Evolutionary conservation across 2,329 filamentous ascomycete genomes (phyloP).

Genomic region (Scedosporium apiospermum): DNA sequence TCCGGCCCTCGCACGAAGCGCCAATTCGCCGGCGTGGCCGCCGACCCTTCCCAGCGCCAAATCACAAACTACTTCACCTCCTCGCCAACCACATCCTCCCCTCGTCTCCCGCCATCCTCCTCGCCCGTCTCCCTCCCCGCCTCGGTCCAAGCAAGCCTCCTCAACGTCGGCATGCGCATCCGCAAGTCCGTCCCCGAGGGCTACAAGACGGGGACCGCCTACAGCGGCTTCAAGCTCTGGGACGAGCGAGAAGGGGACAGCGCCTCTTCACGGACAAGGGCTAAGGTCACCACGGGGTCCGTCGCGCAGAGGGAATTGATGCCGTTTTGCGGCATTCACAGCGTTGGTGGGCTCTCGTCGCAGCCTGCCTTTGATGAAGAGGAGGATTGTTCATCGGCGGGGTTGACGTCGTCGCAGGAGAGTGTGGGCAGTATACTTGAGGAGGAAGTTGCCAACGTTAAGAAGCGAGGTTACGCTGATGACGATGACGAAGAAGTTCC

Average conservation of each 20-base stretch:
- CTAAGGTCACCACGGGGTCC: slow-evolving; percentile 9
- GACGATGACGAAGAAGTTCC: slow-evolving; percentile 26
- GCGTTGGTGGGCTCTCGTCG: slow-evolving; percentile 56
- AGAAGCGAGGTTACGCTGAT: slow-evolving; percentile 39
- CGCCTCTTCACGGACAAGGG: slow-evolving; percentile 11
- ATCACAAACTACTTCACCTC: slow-evolving; percentile 54
- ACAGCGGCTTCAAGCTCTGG: slow-evolving; percentile 42
- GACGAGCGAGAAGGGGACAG: slow-evolving; percentile 18
- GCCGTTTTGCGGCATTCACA: slow-evolving; percentile 75
- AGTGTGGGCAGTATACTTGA: slow-evolving; percentile 28
- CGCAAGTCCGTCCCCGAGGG: slow-evolving; percentile 90
- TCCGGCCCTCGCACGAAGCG: slow-evolving; percentile 48
- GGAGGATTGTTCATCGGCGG: slow-evolving; percentile 31
- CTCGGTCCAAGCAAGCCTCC: slow-evolving; percentile 68
- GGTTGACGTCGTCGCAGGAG: slow-evolving; percentile 46
- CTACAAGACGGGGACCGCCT: slow-evolving; percentile 63
- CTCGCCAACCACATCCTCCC: slow-evolving; percentile 9
- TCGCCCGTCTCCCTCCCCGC: slow-evolving; percentile 46
- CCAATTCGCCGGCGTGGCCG: slow-evolving; percentile 49
- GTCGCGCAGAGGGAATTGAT: slow-evolving; percentile 50
- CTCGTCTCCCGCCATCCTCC: slow-evolving; percentile 14
- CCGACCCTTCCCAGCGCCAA: slow-evolving; percentile 48
- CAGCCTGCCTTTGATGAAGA: slow-evolving; percentile 35
- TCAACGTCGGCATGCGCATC: slow-evolving; percentile 88
- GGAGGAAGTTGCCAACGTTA: slow-evolving; percentile 15